phyloP scores from a whole-genome alignment of 129 eudicot species.

The Artemisia tridentata region DNA sequence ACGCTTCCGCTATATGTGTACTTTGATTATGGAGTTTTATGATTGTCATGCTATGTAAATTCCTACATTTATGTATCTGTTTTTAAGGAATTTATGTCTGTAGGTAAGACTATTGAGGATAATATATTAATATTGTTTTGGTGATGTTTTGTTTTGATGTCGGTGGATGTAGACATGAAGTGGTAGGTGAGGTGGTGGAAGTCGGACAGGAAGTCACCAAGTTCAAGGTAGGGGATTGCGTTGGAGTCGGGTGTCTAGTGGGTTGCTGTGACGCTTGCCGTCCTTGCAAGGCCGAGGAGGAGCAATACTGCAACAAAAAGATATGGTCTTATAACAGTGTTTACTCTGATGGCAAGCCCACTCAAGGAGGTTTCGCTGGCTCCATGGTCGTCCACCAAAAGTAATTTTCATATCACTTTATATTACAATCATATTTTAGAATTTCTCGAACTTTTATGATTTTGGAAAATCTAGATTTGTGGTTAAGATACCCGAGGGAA shows the following conservation, averaged over 20 bases:
- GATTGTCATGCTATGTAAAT: too few species aligned
- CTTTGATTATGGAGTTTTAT: too few species aligned
- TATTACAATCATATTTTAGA: neutral
- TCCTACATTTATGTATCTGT: too few species aligned
- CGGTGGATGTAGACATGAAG: slow-evolving; percentile 68
- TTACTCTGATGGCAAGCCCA: slow-evolving; percentile 85
- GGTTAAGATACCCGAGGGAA: slow-evolving; percentile 85
- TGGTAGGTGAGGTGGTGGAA: slow-evolving; percentile 95
- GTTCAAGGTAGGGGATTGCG: slow-evolving; percentile 66
- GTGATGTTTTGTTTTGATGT: neutral
- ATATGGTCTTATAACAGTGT: slow-evolving; percentile 90
- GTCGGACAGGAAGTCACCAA: slow-evolving; percentile 74
- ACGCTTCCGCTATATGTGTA: too few species aligned
- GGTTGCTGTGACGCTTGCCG: slow-evolving; percentile 73
- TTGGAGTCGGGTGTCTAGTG: slow-evolving; percentile 80
- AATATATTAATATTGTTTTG: neutral
- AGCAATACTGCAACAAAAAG: slow-evolving; percentile 92
- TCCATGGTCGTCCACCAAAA: slow-evolving; percentile 80
- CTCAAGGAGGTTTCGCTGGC: slow-evolving; percentile 91
- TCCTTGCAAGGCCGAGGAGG: slow-evolving; percentile 67
- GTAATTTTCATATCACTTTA: slow-evolving; percentile 32
- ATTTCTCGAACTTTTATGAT: neutral
- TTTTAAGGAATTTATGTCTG: neutral
- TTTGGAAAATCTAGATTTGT: slow-evolving; percentile 50
- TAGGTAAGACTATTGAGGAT: slow-evolving; percentile 1